Conservation (phyloP, 352 stramenopile species). For the Phytophthora tentaculata region DNA sequence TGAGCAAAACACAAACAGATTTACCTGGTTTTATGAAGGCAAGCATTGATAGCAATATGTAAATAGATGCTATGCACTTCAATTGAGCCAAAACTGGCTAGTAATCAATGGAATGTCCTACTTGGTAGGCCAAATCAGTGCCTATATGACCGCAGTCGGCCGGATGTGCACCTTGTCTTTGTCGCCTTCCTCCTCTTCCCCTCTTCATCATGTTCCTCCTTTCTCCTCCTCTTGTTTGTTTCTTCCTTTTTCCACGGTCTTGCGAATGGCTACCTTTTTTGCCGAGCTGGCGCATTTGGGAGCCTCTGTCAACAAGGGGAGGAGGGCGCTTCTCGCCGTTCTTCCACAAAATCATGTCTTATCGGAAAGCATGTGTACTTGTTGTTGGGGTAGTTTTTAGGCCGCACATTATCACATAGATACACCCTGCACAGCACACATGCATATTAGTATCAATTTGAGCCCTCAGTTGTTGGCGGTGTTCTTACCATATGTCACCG, state of each 20-base stretch:
- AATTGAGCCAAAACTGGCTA: neutral
- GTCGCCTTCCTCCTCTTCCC: no score
- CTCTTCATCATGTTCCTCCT: neutral
- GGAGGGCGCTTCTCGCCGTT: neutral
- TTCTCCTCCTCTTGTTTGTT: neutral
- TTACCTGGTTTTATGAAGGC: neutral
- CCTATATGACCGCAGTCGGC: neutral
- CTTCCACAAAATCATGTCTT: slow-evolving; percentile 18
- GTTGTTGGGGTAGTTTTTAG: slow-evolving; percentile 4
- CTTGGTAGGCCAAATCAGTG: neutral
- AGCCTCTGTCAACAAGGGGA: neutral
- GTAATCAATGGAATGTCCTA: neutral
- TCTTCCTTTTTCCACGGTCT: neutral
- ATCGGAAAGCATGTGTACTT: slow-evolving; percentile 19
- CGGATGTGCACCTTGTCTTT: no score
- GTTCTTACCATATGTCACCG: neutral
- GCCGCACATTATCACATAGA: slow-evolving; percentile 10
- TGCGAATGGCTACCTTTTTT: slow-evolving; percentile 3
- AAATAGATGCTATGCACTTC: no score
- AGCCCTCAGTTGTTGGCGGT: no score
- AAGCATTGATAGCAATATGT: no score
- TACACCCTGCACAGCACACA: slow-evolving; percentile 1
- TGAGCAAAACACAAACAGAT: neutral
- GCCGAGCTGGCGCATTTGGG: slow-evolving; percentile 5
- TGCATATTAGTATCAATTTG: neutral